Percentiles rank a stretch among this genome's conserved stretches.
Evolutionary conservation across 2,329 filamentous ascomycete species (phyloP).

Genomic region (Fusarium multiceps): DNA sequence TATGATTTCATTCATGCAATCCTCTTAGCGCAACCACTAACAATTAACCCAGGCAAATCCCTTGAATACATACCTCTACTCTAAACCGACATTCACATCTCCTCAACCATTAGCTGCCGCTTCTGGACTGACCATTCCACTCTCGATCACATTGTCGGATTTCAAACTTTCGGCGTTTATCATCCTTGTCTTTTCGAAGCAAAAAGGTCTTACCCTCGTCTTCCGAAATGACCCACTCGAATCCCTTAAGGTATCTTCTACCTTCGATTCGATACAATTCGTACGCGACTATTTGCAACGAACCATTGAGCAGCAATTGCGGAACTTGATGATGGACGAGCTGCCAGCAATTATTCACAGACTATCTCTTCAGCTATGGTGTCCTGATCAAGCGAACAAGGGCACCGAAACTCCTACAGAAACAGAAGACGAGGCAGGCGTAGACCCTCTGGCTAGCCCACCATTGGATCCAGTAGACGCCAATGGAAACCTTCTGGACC

Average conservation of each 20-base stretch:
- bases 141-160: constrained; percentile 95
- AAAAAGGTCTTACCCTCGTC: constrained; percentile 95
- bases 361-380: constrained; percentile 88
- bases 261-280: constrained; percentile 98
- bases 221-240: constrained; percentile 98
- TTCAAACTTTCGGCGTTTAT: constrained; percentile 97
- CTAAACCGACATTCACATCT: constrained; percentile 91
- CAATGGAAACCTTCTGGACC: constrained; percentile 80
- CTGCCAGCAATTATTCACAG: constrained; percentile 95
- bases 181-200: constrained; percentile 95
- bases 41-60: constrained; percentile 80
- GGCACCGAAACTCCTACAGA: constrained; percentile 63
- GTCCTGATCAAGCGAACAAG: constrained; percentile 76
- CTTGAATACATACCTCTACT: constrained; percentile 92
- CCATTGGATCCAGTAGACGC: constrained; percentile 85
- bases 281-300: constrained; percentile 96
- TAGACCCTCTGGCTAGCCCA: constrained; percentile 85
- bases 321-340: constrained; percentile 97
- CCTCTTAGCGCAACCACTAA: constrained; percentile 55
- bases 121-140: constrained; percentile 93
- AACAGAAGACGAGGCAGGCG: constrained; percentile 66
- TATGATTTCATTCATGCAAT: constrained; percentile 38
- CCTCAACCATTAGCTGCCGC: constrained; percentile 91
- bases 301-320: constrained; percentile 92
- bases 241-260: constrained; percentile 97